Evolutionary conservation across 108 stramenopile genomes (phyloP).

Genomic region (Cyclotella cryptica): DNA sequence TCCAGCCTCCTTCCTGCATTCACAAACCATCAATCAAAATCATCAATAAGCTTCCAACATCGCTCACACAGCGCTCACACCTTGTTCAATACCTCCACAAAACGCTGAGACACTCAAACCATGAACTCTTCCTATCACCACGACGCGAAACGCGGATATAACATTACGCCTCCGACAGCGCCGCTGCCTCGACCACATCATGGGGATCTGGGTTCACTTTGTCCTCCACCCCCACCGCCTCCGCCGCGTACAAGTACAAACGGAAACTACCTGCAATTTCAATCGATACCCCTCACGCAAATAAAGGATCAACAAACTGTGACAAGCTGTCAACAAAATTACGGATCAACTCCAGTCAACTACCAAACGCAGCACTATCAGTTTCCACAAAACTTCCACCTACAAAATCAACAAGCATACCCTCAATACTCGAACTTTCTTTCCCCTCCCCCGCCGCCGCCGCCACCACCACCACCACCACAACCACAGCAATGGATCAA

Average conservation of each 20-base stretch:
- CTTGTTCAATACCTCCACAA: not conserved
- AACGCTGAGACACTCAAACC: not conserved
- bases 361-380: slow-evolving; percentile 10
- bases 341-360: not conserved
- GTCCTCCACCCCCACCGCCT: slow-evolving; percentile 17
- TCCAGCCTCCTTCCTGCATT: no score
- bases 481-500: slow-evolving; percentile 2
- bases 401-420: not conserved
- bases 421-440: slow-evolving; percentile 14
- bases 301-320: slow-evolving; percentile 7
- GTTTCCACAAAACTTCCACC: slow-evolving; percentile 4
- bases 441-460: slow-evolving; percentile 29
- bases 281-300: not conserved
- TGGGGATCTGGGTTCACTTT: slow-evolving; percentile 16
- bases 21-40: not conserved
- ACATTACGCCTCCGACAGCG: slow-evolving; percentile 34
- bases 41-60: not conserved
- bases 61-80: not conserved
- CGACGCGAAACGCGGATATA: not conserved
- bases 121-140: not conserved
- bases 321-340: slow-evolving; percentile 8
- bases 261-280: slow-evolving; percentile 1
- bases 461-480: slow-evolving; percentile 31
- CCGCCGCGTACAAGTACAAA: not conserved
- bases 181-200: not conserved